phyloP scores from a whole-genome alignment of 805 yeast species.

The Saitoella complicata region DNA sequence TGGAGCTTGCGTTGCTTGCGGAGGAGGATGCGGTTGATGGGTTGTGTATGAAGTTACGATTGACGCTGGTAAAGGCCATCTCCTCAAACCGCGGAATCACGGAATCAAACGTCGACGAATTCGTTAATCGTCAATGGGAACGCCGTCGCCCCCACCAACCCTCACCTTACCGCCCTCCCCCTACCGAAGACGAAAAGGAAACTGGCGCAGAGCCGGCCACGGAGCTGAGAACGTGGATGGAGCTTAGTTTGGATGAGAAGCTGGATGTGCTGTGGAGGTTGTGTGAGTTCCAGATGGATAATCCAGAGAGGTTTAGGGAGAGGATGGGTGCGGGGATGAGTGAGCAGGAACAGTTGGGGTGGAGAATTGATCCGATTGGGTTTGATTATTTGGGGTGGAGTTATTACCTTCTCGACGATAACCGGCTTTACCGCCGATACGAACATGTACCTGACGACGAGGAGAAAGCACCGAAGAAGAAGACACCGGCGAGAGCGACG shows the following conservation, averaged over 20 bases:
- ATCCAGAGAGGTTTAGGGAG: conserved; percentile 13
- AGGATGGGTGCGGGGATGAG: conserved; percentile 13
- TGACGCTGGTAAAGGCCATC: too few relatives aligned
- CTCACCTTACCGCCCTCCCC: too few relatives aligned
- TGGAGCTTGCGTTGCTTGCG: too few relatives aligned
- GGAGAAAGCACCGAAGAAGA: conserved; percentile 2
- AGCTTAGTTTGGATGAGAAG: neutral
- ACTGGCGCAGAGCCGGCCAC: too few relatives aligned
- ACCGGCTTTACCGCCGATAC: conserved; percentile 17
- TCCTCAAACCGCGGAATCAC: too few relatives aligned
- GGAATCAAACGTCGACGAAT: too few relatives aligned
- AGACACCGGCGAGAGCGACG: conserved; percentile 5
- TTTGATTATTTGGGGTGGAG: conserved; percentile 15
- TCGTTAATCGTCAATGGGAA: too few relatives aligned
- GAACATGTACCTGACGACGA: conserved; percentile 5
- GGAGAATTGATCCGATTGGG: conserved; percentile 20
- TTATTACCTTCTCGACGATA: conserved; percentile 23
- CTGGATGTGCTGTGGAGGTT: conserved; percentile 6
- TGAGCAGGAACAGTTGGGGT: conserved; percentile 12
- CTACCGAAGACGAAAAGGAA: too few relatives aligned
- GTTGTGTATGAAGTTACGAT: too few relatives aligned
- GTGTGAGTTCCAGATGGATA: conserved; percentile 9
- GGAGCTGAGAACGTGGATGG: too few relatives aligned
- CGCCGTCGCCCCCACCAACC: too few relatives aligned
- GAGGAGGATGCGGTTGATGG: too few relatives aligned